Percentiles rank a stretch among this genome's conserved stretches.
Conservation (phyloP, 2,329 filamentous ascomycete genomes). For the Cordyceps fumosorosea region DNA sequence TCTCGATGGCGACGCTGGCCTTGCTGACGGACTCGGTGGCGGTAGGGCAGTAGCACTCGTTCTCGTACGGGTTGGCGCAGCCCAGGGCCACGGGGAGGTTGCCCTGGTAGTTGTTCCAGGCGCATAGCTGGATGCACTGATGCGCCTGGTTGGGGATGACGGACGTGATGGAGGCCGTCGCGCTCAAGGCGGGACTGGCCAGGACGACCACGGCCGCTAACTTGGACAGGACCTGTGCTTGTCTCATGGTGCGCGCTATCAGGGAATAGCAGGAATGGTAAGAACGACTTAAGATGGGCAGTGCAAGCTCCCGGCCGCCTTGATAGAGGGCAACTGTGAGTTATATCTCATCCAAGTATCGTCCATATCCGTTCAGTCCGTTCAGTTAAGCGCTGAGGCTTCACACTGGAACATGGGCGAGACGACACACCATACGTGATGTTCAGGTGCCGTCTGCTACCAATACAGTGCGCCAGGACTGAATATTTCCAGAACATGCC, state of each 20-base stretch:
- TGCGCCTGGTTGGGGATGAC: conserved; percentile 3
- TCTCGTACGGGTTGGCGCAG: conserved; percentile 20
- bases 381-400: neutral
- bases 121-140: neutral
- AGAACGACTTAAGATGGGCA: neutral
- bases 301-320: neutral
- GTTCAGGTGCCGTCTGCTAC: neutral
- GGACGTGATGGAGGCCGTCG: neutral
- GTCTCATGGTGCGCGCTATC: neutral
- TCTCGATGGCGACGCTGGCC: conserved; percentile 18
- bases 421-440: neutral
- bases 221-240: neutral
- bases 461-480: neutral
- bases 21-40: conserved; percentile 16
- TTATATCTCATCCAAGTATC: neutral
- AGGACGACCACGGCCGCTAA: neutral
- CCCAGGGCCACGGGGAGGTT: conserved; percentile 20
- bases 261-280: neutral
- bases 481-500: neutral
- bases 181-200: neutral
- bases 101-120: conserved; percentile 3
- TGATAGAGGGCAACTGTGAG: neutral
- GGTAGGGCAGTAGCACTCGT: conserved; percentile 23
- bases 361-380: neutral
- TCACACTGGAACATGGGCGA: neutral